Evolutionary conservation across 2,329 filamentous ascomycete species (phyloP), one percentile per base, ranked within the genome.

Genomic region (Aspergillus sp.): DNA sequence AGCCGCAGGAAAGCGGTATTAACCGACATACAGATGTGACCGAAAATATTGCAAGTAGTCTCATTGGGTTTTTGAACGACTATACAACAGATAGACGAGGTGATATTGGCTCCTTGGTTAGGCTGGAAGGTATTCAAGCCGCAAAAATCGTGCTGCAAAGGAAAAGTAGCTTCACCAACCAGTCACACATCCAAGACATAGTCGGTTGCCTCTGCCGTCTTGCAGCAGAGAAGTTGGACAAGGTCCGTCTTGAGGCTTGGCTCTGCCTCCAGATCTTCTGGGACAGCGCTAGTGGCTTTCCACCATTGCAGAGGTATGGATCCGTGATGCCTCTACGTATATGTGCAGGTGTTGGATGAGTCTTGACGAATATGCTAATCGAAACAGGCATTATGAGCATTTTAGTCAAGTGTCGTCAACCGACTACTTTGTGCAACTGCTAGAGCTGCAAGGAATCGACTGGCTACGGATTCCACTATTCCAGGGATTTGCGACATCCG

Each of bases 1-100:
- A 15, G 13, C n/a, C 12, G 5, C 15, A 24, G 17, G 19, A 17
- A 4, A 37, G 19, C n/a, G n/a, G 41, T n/a, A 39, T 63, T 70
- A 62, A 75, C 37, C 11, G 24, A 48, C 9, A 20, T 7, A 19
- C 47, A 77, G 75, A 64, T 57, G 56, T 66, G n/a, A 68, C 66
- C 3, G 64, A 71, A 51, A 55, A 52, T 27, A 59, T 77, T 51
- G 60, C 65, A 17, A 61, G 61, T 7, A 66, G 71, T 51, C 64
- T 79, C 22, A 56, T 73, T 2, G 55, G 56, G 2, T 78, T 77
- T 39, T 75, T 99, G 27, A 89, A 93, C 63, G 93, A 99, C 70
- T 98, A 98, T 69, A 96, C 91, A 0, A 93, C 91, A 3, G 93
- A 91, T 64, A 88, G 93, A 13, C 83, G 92, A 56, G 95, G 95